Conservation (phyloP, 257 asterid genomes). For the Fraxinus anomala region DNA sequence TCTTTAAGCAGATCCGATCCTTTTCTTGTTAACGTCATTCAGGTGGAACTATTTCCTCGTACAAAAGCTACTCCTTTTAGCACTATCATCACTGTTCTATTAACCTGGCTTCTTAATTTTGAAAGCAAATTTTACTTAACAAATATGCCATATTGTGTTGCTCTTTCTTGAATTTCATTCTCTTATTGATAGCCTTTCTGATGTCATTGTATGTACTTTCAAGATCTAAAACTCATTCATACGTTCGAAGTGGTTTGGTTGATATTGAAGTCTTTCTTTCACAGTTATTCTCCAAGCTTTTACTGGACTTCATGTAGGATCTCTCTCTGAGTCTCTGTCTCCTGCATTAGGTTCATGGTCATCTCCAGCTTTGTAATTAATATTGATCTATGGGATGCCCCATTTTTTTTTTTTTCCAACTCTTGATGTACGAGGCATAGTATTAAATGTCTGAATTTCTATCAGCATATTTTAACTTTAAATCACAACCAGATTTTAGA, state of each 20-base stretch:
- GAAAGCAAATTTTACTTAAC: neutral
- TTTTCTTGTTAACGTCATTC: neutral
- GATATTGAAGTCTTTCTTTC: neutral
- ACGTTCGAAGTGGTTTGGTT: neutral
- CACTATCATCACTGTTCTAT: neutral
- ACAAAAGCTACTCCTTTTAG: neutral
- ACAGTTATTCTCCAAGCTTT: neutral
- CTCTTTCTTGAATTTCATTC: neutral
- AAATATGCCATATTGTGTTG: neutral
- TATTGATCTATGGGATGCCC: neutral
- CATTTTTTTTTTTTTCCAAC: neutral
- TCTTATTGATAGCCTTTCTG: neutral
- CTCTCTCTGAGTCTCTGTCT: neutral
- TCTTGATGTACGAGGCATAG: neutral
- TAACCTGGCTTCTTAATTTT: neutral
- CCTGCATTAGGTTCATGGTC: neutral
- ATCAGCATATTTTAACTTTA: neutral
- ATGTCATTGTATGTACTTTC: neutral
- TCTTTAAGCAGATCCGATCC: conserved; percentile 5
- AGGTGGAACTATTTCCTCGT: neutral
- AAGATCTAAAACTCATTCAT: neutral
- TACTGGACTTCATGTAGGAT: neutral
- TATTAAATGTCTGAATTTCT: neutral
- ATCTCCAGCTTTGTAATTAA: neutral
- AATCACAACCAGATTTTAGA: neutral